phyloP scores from a whole-genome alignment of 2,329 filamentous ascomycete species.

The Aspergillus tanneri region DNA sequence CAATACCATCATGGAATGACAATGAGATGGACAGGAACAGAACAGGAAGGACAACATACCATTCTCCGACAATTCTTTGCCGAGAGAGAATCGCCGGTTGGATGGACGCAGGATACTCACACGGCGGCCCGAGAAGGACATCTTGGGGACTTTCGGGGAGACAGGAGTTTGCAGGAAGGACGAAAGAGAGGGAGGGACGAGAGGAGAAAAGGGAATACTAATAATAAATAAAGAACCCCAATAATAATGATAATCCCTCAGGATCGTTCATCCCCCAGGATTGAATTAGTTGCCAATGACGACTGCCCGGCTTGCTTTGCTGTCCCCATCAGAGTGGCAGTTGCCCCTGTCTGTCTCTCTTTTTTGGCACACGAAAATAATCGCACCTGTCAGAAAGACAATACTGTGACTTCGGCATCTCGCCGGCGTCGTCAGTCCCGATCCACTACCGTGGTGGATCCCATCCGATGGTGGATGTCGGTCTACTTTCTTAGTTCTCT shows the following conservation, averaged over 20 bases:
- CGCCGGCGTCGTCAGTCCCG: background rate
- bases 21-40: background rate
- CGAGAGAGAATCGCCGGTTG: constrained; percentile 42
- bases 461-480: background rate
- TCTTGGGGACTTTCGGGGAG: constrained; percentile 27
- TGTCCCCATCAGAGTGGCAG: too few relatives aligned
- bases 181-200: background rate
- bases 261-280: background rate
- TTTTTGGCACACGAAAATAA: too few relatives aligned
- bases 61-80: constrained; percentile 47
- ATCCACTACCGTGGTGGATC: background rate
- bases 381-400: background rate
- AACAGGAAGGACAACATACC: constrained; percentile 41
- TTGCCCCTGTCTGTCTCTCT: too few relatives aligned
- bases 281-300: background rate
- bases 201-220: background rate
- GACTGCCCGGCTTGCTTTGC: background rate
- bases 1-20: too few relatives aligned
- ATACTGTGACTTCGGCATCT: background rate
- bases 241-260: background rate
- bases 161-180: background rate
- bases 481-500: background rate
- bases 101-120: constrained; percentile 44
- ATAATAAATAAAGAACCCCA: background rate
- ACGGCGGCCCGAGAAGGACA: constrained; percentile 50